Evolutionary conservation across 768 basidiomycete species (phyloP), one percentile per base, ranked within the genome.

Genomic region (Daedaleopsis nitida): DNA sequence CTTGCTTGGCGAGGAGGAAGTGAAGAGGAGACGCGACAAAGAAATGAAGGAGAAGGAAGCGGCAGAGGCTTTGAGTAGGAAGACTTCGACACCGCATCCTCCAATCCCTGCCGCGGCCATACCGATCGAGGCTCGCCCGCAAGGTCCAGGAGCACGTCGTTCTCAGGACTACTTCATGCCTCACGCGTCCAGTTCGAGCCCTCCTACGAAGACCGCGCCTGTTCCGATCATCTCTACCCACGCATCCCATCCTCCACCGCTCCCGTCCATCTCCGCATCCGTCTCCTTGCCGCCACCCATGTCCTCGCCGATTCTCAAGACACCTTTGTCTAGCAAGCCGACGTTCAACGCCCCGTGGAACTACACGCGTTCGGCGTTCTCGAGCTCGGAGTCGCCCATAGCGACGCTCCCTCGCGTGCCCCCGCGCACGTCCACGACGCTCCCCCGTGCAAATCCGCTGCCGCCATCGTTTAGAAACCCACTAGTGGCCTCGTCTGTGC

Each of bases 1-100:
- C 51, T 75, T 94, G 44, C 75, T 86, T 57, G 82, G 86, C 37
- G 87, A 86, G 62, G 78, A 75, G 56, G 81, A 81, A 47, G 70
- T 75, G 54, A 78, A 75, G 67, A 77, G 77, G 67, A 66, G 76
- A 69, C 42, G 55, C 37, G 62, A 55, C 19, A 66, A 66, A 57
- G 65, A 64, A 55, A 57, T 54, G 56, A 70, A 69, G 23, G 70
- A 66, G 55, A 65, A 66, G 55, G 70, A 65, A 17, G 68, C 66
- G 27, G 66, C 66, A 19, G 66, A 64, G 38, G 59, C 68, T 21
- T 32, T 62, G 44, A 61, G 64, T 47, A 49, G 59, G 45, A 52
- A 57, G 24, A 54, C 54, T 13, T 57, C 61, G 23, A 63, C 61
- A 4, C 66, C 66, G 0, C 52, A 58, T n/a, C 66, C 65, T 1